Conservation (phyloP, 176 grass and related monocot genomes). For the Avena eriantha region DNA sequence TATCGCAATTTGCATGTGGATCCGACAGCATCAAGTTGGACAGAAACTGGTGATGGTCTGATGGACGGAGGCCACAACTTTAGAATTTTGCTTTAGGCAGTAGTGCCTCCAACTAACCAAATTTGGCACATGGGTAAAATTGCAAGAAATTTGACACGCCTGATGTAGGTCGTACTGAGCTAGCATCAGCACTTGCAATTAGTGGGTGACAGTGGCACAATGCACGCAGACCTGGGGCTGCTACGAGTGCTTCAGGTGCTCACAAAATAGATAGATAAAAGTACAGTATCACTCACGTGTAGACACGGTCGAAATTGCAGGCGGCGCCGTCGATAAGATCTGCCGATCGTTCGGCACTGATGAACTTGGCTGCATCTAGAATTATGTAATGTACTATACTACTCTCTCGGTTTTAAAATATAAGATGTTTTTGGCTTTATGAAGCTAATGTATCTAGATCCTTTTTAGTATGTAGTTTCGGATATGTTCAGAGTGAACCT, state of each 20-base stretch:
- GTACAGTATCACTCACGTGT: neutral
- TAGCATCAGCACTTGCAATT: slow-evolving; percentile 16
- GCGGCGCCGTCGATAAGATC: neutral
- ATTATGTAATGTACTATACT: neutral
- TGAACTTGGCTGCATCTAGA: neutral
- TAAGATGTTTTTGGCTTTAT: too few species aligned
- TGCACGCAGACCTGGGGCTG: neutral
- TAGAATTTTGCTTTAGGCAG: slow-evolving; percentile 42
- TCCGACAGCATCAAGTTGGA: slow-evolving; percentile 44
- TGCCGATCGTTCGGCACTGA: neutral
- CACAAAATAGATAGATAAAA: neutral
- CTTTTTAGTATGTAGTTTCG: too few species aligned
- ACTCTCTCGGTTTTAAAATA: too few species aligned
- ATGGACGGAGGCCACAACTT: slow-evolving; percentile 43
- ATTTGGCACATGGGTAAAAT: slow-evolving; percentile 54
- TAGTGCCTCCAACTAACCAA: slow-evolving; percentile 49
- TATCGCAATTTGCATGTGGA: slow-evolving; percentile 4
- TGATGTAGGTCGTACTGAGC: slow-evolving; percentile 2
- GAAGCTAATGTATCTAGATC: too few species aligned
- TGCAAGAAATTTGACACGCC: slow-evolving; percentile 8
- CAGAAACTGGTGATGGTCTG: neutral
- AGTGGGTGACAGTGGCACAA: slow-evolving; percentile 7
- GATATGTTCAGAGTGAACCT: too few species aligned
- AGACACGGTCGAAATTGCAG: neutral
- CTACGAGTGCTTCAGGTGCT: neutral